A percentile compares a stretch with the other conserved stretches of the same genome.
Conservation (phyloP, 2,329 filamentous ascomycete genomes). For the Arthrobotrys conoides region DNA sequence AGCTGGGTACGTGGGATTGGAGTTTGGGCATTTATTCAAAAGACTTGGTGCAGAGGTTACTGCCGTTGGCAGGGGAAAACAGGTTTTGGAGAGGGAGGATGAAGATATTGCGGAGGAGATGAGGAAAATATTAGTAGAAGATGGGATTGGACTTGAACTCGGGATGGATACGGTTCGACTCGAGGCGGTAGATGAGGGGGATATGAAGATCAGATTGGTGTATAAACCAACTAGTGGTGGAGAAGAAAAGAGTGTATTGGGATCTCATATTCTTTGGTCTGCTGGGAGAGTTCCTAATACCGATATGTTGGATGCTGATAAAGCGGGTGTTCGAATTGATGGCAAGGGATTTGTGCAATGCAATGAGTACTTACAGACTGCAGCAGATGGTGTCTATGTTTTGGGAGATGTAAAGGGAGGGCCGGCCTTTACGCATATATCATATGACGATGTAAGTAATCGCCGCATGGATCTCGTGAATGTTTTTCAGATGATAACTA, state of each 20-base stretch:
- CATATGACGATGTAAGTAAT: constrained; percentile 70
- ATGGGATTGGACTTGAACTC: constrained; percentile 65
- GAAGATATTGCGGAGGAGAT: constrained; percentile 69
- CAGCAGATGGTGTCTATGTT: constrained; percentile 68
- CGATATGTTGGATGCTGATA: constrained; percentile 68
- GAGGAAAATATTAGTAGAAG: constrained; percentile 68
- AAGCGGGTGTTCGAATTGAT: constrained; percentile 68
- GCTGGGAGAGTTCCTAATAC: constrained; percentile 71
- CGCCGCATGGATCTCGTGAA: neutral
- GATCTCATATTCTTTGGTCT: constrained; percentile 71
- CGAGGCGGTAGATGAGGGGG: constrained; percentile 20
- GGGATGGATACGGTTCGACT: constrained; percentile 37
- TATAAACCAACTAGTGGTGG: constrained; percentile 27
- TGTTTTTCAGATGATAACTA: neutral
- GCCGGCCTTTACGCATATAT: constrained; percentile 73
- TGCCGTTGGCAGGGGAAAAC: constrained; percentile 68
- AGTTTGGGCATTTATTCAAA: constrained; percentile 72
- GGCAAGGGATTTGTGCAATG: constrained; percentile 69
- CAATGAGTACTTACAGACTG: constrained; percentile 69
- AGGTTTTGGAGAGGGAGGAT: constrained; percentile 70
- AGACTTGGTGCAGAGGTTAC: constrained; percentile 71
- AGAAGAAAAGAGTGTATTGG: constrained; percentile 65
- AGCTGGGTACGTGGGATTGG: constrained; percentile 72
- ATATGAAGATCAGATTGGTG: constrained; percentile 29
- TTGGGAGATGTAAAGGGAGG: constrained; percentile 72